A percentile compares a stretch with the other conserved stretches of the same genome.
Conservation (phyloP, 2,329 filamentous ascomycete species). For the Penicillium sp. region DNA sequence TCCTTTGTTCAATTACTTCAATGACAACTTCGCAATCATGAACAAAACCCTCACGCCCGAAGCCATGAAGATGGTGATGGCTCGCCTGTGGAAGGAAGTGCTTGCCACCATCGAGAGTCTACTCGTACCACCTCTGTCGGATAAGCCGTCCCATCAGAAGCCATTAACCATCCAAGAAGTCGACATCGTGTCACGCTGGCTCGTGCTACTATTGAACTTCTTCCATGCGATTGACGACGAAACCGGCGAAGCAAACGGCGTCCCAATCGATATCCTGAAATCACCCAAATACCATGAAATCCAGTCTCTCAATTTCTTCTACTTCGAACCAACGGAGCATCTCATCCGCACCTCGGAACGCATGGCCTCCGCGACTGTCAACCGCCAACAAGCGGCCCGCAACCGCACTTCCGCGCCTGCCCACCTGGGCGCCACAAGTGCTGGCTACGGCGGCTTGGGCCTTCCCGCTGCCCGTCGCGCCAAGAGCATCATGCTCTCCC, state of each 20-base stretch:
- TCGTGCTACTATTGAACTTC: conserved; percentile 81
- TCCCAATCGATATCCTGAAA: conserved; percentile 83
- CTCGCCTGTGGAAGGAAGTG: conserved; percentile 93
- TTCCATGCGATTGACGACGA: conserved; percentile 88
- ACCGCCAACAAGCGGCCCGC: conserved; percentile 59
- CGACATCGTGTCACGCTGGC: conserved; percentile 91
- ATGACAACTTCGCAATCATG: conserved; percentile 98
- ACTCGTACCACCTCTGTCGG: conserved; percentile 84
- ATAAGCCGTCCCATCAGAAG: conserved; percentile 81
- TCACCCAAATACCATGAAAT: conserved; percentile 98
- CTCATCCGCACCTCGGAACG: conserved; percentile 90
- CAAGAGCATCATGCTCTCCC: conserved; percentile 78
- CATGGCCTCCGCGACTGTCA: conserved; percentile 80
- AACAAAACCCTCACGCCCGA: conserved; percentile 88
- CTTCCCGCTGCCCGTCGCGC: conserved; percentile 43
- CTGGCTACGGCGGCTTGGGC: conserved; percentile 44
- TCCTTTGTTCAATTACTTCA: conserved; percentile 85
- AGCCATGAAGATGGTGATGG: conserved; percentile 99
- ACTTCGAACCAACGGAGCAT: conserved; percentile 84
- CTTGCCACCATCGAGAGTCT: conserved; percentile 81
- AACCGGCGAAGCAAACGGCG: conserved; percentile 71
- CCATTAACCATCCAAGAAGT: conserved; percentile 78
- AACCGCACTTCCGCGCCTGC: conserved; percentile 65
- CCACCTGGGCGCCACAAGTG: conserved; percentile 34
- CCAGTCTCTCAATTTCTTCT: conserved; percentile 95